phyloP scores from a whole-genome alignment of 2,329 filamentous ascomycete species.

The Botrytis tulipae region DNA sequence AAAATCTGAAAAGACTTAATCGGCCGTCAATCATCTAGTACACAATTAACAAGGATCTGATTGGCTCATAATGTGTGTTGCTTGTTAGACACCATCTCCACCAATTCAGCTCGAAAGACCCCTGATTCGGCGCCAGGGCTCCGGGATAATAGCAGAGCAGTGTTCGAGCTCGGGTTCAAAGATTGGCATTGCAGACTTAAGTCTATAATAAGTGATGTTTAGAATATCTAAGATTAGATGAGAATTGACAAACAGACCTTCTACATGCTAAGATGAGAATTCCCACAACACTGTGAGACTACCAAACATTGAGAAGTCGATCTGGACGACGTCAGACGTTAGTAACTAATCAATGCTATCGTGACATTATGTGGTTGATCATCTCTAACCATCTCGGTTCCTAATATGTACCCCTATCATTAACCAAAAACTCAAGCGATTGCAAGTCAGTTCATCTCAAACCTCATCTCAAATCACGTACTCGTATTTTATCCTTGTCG shows the following conservation, averaged over 20 bases:
- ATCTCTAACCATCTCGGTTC: not conserved
- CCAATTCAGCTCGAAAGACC: not conserved
- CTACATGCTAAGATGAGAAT: not conserved
- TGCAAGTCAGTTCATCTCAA: not conserved
- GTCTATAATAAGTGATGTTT: not conserved
- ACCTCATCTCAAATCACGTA: constrained; percentile 7
- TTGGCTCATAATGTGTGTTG: not conserved
- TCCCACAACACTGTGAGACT: not conserved
- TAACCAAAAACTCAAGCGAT: not conserved
- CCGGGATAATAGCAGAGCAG: not conserved
- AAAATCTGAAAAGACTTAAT: not conserved
- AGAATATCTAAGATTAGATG: not conserved
- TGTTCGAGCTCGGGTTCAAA: not conserved
- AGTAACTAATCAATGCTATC: not conserved
- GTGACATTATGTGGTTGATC: not conserved
- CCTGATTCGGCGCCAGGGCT: not conserved
- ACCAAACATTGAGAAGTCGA: not conserved
- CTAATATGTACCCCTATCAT: not conserved
- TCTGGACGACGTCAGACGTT: not conserved
- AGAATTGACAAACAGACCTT: not conserved
- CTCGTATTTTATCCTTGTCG: constrained; percentile 10
- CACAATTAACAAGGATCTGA: not conserved
- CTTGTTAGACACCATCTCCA: constrained; percentile 8
- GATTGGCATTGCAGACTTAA: not conserved
- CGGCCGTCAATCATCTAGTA: not conserved